Percentiles rank a stretch among this genome's conserved stretches.
phyloP scores from a whole-genome alignment of 208 protist genomes.

The Leishmania mexicana region DNA sequence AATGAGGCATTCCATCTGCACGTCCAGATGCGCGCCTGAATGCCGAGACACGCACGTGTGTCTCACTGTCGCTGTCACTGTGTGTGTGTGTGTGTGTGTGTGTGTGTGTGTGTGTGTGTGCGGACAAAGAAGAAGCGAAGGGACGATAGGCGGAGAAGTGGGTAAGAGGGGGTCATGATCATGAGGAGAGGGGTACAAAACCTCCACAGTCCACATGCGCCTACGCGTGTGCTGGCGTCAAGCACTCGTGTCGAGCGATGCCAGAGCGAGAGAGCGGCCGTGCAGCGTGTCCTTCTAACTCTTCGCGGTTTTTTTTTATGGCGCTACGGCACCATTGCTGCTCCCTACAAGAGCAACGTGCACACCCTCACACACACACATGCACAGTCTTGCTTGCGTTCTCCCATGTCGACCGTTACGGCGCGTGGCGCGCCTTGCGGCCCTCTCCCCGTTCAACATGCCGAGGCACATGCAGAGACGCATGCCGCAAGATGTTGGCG shows the following conservation, averaged over 20 bases:
- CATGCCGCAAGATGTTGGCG: no score
- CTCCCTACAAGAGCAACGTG: neutral
- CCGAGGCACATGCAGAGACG: neutral
- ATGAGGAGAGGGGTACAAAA: neutral
- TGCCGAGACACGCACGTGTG: neutral
- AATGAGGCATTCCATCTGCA: neutral
- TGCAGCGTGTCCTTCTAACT: neutral
- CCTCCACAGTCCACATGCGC: neutral
- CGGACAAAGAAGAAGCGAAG: neutral
- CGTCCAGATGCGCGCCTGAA: neutral
- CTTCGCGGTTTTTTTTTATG: neutral
- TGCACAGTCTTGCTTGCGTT: neutral
- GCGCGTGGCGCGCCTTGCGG: neutral
- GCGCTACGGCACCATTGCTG: neutral
- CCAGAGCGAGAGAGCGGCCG: neutral
- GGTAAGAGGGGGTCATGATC: neutral
- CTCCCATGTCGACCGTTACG: neutral
- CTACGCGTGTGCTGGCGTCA: neutral
- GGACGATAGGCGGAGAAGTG: neutral
- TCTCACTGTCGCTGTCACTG: neutral
- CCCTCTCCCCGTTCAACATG: neutral
- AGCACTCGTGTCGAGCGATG: neutral
- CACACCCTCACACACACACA: neutral
- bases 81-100: no score
- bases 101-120: neutral